Evolutionary conservation across 352 stramenopile genomes (phyloP).

Genomic region (Aphanomyces astaci): DNA sequence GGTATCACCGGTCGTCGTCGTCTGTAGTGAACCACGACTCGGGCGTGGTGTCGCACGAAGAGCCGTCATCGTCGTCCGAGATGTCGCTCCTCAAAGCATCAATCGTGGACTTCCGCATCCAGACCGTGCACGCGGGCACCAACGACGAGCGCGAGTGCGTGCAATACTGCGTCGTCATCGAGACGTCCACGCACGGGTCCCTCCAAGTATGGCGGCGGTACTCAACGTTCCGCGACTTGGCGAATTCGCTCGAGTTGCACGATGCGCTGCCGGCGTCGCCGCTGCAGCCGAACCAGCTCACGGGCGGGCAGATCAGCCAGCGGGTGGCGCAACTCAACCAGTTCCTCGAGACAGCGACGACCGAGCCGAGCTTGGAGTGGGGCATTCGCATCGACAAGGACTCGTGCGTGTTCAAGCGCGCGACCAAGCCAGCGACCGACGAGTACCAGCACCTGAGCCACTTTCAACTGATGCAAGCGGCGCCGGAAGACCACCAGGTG

Average conservation of each 20-base stretch:
- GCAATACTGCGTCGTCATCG: not conserved
- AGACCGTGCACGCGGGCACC: not conserved
- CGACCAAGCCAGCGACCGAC: not conserved
- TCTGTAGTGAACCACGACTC: not conserved
- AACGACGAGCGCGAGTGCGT: not conserved
- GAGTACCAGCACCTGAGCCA: not conserved
- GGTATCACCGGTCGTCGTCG: not conserved
- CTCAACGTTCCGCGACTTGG: slow-evolving; percentile 32
- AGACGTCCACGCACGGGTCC: not conserved
- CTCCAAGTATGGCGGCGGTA: not conserved
- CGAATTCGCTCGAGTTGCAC: slow-evolving; percentile 71
- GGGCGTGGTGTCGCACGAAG: not conserved
- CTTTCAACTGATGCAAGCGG: not conserved
- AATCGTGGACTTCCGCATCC: not conserved
- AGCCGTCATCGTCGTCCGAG: not conserved
- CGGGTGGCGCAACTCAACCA: slow-evolving; percentile 79
- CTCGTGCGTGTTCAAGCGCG: slow-evolving; percentile 82
- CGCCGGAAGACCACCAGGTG: slow-evolving; percentile 1
- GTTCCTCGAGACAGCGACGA: slow-evolving; percentile 78
- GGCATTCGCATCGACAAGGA: slow-evolving; percentile 87
- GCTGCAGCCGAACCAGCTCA: slow-evolving; percentile 76
- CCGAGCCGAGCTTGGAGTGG: slow-evolving; percentile 81
- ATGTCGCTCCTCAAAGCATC: not conserved
- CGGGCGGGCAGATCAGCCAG: slow-evolving; percentile 75
- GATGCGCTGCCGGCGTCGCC: slow-evolving; percentile 75